Conservation (phyloP, 257 asterid species). For the Solanum pinnatisectum region DNA sequence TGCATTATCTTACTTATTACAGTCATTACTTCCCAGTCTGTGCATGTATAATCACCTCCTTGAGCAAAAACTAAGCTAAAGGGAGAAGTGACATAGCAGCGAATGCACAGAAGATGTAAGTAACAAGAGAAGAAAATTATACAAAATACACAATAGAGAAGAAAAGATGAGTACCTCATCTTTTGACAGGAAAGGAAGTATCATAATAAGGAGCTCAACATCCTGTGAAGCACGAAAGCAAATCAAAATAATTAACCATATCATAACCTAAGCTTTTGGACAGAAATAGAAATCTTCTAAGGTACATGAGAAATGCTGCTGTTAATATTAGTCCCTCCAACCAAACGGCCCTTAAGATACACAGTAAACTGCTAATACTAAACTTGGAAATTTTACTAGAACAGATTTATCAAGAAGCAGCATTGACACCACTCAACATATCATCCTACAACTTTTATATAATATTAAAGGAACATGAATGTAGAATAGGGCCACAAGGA, state of each 20-base stretch:
- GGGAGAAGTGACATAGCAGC: background rate
- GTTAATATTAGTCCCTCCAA: background rate
- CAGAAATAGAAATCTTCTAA: background rate
- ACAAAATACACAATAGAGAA: background rate
- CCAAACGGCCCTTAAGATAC: background rate
- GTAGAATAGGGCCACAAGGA: background rate
- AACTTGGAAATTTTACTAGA: background rate
- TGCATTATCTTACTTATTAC: background rate
- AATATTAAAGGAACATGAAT: background rate
- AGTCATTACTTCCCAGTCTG: background rate
- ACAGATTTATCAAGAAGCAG: background rate
- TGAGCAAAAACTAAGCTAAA: background rate
- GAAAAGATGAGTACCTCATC: conserved; percentile 57
- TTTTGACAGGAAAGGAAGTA: conserved; percentile 76
- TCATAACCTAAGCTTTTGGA: background rate
- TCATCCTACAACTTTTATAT: background rate
- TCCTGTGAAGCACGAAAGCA: conserved; percentile 46
- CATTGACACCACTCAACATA: background rate
- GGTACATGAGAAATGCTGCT: background rate
- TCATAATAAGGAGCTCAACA: conserved; percentile 64
- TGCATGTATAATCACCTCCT: background rate
- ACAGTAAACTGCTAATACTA: background rate
- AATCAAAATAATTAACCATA: background rate
- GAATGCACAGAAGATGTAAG: background rate
- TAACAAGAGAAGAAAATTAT: background rate